phyloP scores from a whole-genome alignment of 2,329 filamentous ascomycete species.

The Trichoderma atrobrunneum region DNA sequence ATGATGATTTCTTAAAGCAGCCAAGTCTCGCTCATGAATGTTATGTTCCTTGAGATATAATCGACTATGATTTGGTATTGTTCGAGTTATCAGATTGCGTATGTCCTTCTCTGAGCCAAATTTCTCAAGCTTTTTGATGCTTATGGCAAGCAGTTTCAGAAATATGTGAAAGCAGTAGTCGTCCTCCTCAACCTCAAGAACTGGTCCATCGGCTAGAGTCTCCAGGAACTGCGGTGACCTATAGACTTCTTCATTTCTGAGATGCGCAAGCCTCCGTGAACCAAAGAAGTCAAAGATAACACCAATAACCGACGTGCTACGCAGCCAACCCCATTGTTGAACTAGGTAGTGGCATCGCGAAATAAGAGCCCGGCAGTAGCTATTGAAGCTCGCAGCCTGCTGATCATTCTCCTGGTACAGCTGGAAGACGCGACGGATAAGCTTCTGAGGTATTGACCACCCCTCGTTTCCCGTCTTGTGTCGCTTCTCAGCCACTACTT shows the following conservation, averaged over 20 bases:
- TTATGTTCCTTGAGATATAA: slow-evolving; percentile 62
- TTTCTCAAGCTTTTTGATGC: slow-evolving; percentile 50
- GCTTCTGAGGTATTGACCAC: slow-evolving; percentile 57
- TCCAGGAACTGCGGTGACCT: slow-evolving; percentile 61
- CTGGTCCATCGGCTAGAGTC: slow-evolving; percentile 46
- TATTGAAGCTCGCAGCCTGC: slow-evolving; percentile 62
- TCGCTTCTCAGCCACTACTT: slow-evolving; percentile 39
- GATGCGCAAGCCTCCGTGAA: slow-evolving; percentile 57
- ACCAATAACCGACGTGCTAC: slow-evolving; percentile 55
- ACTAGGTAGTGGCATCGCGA: slow-evolving; percentile 62
- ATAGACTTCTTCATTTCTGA: slow-evolving; percentile 63
- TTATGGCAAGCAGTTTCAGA: slow-evolving; percentile 60
- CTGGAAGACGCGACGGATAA: slow-evolving; percentile 56
- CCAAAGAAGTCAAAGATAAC: slow-evolving; percentile 68
- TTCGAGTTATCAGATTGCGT: slow-evolving; percentile 58
- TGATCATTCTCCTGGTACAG: slow-evolving; percentile 54
- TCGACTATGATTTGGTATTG: slow-evolving; percentile 64
- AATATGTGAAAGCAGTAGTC: slow-evolving; percentile 68
- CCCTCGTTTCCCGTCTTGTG: slow-evolving; percentile 45
- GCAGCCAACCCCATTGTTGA: slow-evolving; percentile 64
- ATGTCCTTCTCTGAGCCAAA: slow-evolving; percentile 55
- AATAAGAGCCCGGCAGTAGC: slow-evolving; percentile 59
- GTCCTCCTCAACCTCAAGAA: slow-evolving; percentile 48
- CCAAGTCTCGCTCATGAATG: slow-evolving; percentile 59
- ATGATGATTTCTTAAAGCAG: slow-evolving; percentile 65